A percentile compares a stretch with the other conserved stretches of the same genome.
Evolutionary conservation across 2,329 filamentous ascomycete genomes (phyloP).

Genomic region (Thermoascus crustaceus): DNA sequence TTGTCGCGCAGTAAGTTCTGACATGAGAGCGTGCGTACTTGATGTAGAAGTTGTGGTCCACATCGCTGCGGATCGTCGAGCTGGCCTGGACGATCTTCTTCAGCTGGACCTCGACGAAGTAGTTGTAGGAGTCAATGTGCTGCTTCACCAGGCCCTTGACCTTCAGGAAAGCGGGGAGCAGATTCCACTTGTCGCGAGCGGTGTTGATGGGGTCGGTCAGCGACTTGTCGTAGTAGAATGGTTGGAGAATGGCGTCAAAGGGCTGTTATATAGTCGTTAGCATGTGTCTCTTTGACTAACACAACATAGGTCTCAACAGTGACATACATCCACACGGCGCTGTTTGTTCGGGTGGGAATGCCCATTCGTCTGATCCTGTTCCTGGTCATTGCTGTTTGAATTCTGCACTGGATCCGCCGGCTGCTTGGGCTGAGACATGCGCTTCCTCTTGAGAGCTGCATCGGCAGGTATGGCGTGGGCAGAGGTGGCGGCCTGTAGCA

Average conservation of each 20-base stretch:
- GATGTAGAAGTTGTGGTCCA: conserved; percentile 86
- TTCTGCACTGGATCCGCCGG: conserved; percentile 12
- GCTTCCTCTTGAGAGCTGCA: conserved; percentile 18
- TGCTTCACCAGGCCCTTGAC: conserved; percentile 96
- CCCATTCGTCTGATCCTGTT: conserved; percentile 12
- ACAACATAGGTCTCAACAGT: no score
- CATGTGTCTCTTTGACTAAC: no score
- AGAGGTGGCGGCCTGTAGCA: no score
- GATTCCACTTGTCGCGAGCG: conserved; percentile 84
- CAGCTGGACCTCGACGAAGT: conserved; percentile 92
- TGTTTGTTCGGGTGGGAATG: conserved; percentile 16
- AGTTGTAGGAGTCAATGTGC: conserved; percentile 98
- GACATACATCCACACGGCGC: conserved; percentile 25
- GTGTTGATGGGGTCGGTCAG: conserved; percentile 63
- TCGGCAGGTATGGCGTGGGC: conserved; percentile 13
- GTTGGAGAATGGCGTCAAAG: conserved; percentile 58
- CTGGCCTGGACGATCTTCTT: conserved; percentile 96
- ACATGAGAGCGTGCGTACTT: conserved; percentile 46
- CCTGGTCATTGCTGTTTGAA: conserved; percentile 9
- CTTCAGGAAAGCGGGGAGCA: conserved; percentile 94
- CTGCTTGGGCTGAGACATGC: conserved; percentile 19
- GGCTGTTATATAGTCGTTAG: no score
- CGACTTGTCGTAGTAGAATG: conserved; percentile 61
- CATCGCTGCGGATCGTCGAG: conserved; percentile 78
- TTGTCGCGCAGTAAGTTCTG: conserved; percentile 4